Conservation (phyloP, 108 stramenopile species). For the Stephanodiscus minutulus region DNA sequence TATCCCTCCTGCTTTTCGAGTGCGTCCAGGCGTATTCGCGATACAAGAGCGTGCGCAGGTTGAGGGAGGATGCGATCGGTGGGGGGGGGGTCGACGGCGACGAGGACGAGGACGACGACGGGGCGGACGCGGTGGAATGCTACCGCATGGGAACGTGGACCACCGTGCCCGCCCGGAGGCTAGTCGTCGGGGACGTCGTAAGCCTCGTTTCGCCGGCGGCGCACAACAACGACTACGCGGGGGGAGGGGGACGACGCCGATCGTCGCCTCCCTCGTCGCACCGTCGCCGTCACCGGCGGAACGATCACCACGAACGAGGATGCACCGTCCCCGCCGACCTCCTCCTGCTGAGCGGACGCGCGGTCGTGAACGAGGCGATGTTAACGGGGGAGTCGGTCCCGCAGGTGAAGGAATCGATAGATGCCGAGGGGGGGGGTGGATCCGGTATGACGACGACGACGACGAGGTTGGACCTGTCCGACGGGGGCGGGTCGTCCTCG, state of each 20-base stretch:
- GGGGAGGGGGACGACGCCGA: background rate
- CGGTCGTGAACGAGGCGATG: slow-evolving; percentile 97
- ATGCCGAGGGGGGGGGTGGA: slow-evolving; percentile 17
- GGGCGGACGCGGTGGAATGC: slow-evolving; percentile 35
- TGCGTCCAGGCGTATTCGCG: slow-evolving; percentile 88
- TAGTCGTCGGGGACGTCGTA: slow-evolving; percentile 94
- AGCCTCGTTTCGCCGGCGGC: slow-evolving; percentile 53
- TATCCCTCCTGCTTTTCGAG: slow-evolving; percentile 93
- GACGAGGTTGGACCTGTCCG: slow-evolving; percentile 24
- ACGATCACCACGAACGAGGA: slow-evolving; percentile 44
- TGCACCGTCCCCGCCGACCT: slow-evolving; percentile 86
- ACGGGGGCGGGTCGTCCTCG: slow-evolving; percentile 34
- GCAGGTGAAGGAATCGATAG: slow-evolving; percentile 82
- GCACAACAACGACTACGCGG: slow-evolving; percentile 7
- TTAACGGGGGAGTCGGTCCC: slow-evolving; percentile 96
- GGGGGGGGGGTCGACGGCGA: slow-evolving; percentile 2
- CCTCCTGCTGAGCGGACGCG: slow-evolving; percentile 82
- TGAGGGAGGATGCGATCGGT: slow-evolving; percentile 67
- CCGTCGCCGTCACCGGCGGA: background rate
- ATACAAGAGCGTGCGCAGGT: slow-evolving; percentile 71
- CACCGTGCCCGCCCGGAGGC: slow-evolving; percentile 55
- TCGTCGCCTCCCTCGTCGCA: background rate
- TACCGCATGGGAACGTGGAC: slow-evolving; percentile 77
- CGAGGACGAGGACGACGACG: slow-evolving; percentile 8
- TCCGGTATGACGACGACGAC: too few relatives aligned